These are phyloP conservation scores for Sporothrix brunneoviolacea DNA, from an alignment of 2,329 filamentous ascomycete genomes.

Conservation along the genomic window DNA sequence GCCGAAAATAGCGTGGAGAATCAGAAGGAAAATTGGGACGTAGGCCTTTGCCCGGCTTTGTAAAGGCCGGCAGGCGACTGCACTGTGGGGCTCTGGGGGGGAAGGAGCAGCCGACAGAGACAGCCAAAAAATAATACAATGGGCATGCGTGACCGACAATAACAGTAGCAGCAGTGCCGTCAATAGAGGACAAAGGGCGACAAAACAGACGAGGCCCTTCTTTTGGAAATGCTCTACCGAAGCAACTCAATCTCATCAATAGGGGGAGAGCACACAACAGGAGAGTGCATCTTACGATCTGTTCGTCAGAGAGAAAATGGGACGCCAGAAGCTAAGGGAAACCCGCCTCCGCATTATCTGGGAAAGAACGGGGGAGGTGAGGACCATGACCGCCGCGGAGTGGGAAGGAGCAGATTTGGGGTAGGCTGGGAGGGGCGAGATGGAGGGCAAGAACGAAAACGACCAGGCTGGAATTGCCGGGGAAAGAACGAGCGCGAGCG, in stretches of 20 bases:
- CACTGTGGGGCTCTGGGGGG: not conserved
- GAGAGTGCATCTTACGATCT: no score
- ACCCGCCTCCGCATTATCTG: conserved; percentile 7
- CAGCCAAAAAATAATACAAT: conserved; percentile 6
- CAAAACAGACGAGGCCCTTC: not conserved
- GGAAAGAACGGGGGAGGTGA: not conserved
- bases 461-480: not conserved
- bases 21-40: conserved; percentile 11
- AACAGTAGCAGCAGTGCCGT: not conserved
- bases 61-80: not conserved
- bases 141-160: conserved; percentile 1
- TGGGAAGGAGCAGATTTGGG: conserved; percentile 3
- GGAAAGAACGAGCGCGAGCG: not conserved
- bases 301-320: no score
- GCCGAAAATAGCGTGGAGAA: conserved; percentile 1
- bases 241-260: no score
- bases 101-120: conserved; percentile 2
- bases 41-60: no score
- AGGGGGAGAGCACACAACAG: no score
- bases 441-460: no score
- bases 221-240: conserved; percentile 1
- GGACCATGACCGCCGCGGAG: not conserved
- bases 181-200: no score
- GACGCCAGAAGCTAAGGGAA: not conserved
- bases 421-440: no score